phyloP scores from a whole-genome alignment of 2,329 filamentous ascomycete genomes.

The Mariannaea elegans region DNA sequence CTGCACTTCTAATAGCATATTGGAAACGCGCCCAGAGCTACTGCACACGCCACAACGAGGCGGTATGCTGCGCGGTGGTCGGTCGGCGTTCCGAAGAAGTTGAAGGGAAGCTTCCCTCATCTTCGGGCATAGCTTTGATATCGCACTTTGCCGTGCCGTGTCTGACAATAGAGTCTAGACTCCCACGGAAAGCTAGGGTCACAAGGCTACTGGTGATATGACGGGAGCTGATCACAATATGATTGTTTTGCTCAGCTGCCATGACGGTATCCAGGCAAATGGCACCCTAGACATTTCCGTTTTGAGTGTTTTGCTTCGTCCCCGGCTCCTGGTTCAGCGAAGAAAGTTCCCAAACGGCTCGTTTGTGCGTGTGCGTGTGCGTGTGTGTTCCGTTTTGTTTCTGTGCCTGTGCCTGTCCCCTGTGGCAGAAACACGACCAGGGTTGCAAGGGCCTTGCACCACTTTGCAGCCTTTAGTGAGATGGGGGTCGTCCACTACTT shows the following conservation, averaged over 20 bases:
- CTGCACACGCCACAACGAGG: slow-evolving; percentile 1
- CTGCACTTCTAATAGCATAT: neutral
- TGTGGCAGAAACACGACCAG: slow-evolving; percentile 6
- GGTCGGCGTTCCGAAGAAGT: neutral
- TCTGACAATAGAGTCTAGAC: no score
- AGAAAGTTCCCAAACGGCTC: neutral
- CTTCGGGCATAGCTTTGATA: neutral
- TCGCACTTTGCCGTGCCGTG: no score
- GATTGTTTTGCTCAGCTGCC: neutral
- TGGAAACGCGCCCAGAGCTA: slow-evolving; percentile 4
- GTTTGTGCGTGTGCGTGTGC: neutral
- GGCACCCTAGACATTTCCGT: slow-evolving; percentile 12
- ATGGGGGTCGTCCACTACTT: neutral
- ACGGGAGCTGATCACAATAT: neutral
- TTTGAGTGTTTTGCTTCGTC: slow-evolving; percentile 12
- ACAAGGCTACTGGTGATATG: slow-evolving; percentile 6
- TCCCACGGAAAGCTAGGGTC: neutral
- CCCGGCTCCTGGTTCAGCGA: slow-evolving; percentile 5
- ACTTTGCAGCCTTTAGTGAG: no score
- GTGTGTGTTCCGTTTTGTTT: neutral
- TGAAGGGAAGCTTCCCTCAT: neutral
- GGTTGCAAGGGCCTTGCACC: slow-evolving; percentile 7
- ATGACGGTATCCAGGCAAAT: neutral
- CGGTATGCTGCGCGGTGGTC: neutral
- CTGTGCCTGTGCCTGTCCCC: slow-evolving; percentile 8